Conservation (phyloP, 2,329 filamentous ascomycete species). For the Phyllachora maydis region DNA sequence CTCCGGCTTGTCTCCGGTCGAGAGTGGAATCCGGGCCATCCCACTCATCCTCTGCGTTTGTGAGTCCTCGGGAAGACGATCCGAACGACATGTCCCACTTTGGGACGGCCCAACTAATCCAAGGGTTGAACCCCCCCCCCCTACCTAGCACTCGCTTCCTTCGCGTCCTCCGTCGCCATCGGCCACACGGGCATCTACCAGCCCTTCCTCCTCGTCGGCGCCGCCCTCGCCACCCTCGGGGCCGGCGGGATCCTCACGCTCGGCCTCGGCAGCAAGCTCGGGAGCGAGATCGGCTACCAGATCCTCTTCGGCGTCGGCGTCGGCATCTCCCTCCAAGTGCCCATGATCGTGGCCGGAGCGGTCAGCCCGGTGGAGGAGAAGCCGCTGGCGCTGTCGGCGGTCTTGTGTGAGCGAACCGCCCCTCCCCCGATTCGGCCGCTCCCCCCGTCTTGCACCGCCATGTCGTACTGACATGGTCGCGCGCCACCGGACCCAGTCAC, state of each 20-base stretch:
- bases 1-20: conserved; percentile 1
- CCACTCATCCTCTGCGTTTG: conserved; percentile 2
- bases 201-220: conserved; percentile 1
- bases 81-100: no score
- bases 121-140: no score
- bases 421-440: not conserved
- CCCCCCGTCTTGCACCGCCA: no score
- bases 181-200: conserved; percentile 1
- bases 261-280: conserved; percentile 1
- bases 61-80: no score
- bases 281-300: conserved; percentile 2
- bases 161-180: conserved; percentile 1
- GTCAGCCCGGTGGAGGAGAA: conserved; percentile 1
- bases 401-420: conserved; percentile 1
- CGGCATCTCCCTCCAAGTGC: conserved; percentile 1
- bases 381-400: conserved; percentile 1
- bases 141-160: conserved; percentile 1
- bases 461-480: no score
- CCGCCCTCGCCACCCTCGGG: conserved; percentile 1
- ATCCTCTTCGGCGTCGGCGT: conserved; percentile 2
- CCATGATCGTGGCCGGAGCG: conserved; percentile 1
- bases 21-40: conserved; percentile 2
- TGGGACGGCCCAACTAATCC: no score
- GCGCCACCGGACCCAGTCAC: no score
- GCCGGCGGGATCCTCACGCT: conserved; percentile 1